Percentiles rank a stretch among this genome's conserved stretches.
Evolutionary conservation across 2,329 filamentous ascomycete genomes (phyloP).

Genomic region (Colletotrichum neosansevieriae): DNA sequence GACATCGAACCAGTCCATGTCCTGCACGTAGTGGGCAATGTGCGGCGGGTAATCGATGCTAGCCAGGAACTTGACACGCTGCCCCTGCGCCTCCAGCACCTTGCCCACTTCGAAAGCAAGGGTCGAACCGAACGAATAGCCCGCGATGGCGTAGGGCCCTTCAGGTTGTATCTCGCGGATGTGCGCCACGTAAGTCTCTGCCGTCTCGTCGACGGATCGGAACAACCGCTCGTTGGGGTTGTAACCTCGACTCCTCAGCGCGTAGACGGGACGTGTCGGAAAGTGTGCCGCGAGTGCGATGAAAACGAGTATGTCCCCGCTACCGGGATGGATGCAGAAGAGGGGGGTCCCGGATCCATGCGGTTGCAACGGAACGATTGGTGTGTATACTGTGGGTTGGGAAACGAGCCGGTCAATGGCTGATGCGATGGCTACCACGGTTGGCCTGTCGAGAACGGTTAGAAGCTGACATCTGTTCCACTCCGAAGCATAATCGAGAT

Average conservation of each 20-base stretch:
- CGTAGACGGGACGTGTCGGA: conserved; percentile 57
- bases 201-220: conserved; percentile 49
- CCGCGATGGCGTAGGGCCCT: conserved; percentile 61
- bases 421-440: conserved; percentile 25
- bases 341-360: conserved; percentile 50
- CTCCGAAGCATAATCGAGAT: neutral
- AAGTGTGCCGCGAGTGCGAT: conserved; percentile 52
- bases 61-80: conserved; percentile 55
- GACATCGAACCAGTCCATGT: conserved; percentile 48
- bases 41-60: conserved; percentile 57
- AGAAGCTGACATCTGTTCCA: conserved; percentile 1
- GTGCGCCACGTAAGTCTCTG: conserved; percentile 51
- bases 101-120: conserved; percentile 61
- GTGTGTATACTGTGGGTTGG: conserved; percentile 44
- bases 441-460: conserved; percentile 14
- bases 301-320: conserved; percentile 56
- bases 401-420: conserved; percentile 40
- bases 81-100: conserved; percentile 51
- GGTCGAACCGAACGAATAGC: conserved; percentile 59
- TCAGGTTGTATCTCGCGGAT: conserved; percentile 55
- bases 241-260: conserved; percentile 56
- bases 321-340: conserved; percentile 55
- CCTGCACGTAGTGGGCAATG: conserved; percentile 52
- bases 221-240: conserved; percentile 51
- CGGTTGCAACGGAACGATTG: conserved; percentile 51